Conservation (phyloP, 177 flowering plant species). For the Vitis hybrid region DNA sequence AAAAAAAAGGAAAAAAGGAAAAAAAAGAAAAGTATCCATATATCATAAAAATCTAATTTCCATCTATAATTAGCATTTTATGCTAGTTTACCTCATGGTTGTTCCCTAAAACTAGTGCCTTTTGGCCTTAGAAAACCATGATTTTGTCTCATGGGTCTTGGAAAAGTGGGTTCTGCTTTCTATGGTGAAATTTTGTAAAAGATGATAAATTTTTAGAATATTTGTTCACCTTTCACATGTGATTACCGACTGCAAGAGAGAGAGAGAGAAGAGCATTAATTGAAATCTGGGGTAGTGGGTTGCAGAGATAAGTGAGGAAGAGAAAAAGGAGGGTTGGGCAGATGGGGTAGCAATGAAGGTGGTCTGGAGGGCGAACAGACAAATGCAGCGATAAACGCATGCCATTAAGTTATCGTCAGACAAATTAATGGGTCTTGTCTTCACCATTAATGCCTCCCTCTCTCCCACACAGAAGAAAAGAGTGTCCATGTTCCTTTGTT, state of each 20-base stretch:
- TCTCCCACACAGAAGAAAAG: neutral
- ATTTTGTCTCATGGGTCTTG: slow-evolving; percentile 1
- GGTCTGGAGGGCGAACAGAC: slow-evolving; percentile 20
- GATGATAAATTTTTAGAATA: neutral
- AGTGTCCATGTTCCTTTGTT: neutral
- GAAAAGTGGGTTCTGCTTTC: neutral
- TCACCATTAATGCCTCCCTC: slow-evolving; percentile 28
- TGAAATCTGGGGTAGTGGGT: slow-evolving; percentile 22
- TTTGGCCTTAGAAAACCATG: slow-evolving; percentile 12
- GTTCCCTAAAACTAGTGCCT: neutral
- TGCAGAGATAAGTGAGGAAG: slow-evolving; percentile 24
- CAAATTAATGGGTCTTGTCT: slow-evolving; percentile 22
- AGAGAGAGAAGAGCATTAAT: slow-evolving; percentile 16
- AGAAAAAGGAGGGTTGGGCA: slow-evolving; percentile 6
- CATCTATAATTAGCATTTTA: slow-evolving; percentile 9
- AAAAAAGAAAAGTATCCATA: neutral
- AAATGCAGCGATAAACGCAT: slow-evolving; percentile 32
- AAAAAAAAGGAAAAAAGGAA: no score
- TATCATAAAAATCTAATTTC: neutral
- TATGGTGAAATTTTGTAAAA: slow-evolving; percentile 6
- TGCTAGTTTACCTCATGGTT: slow-evolving; percentile 14
- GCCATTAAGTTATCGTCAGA: slow-evolving; percentile 24
- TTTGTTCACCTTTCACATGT: neutral
- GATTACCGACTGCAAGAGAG: slow-evolving; percentile 2
- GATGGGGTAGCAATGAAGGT: slow-evolving; percentile 19